Base-by-base conservation (phyloP, 306 rosid genomes). In the Cyamopsis tetragonoloba region DNA sequence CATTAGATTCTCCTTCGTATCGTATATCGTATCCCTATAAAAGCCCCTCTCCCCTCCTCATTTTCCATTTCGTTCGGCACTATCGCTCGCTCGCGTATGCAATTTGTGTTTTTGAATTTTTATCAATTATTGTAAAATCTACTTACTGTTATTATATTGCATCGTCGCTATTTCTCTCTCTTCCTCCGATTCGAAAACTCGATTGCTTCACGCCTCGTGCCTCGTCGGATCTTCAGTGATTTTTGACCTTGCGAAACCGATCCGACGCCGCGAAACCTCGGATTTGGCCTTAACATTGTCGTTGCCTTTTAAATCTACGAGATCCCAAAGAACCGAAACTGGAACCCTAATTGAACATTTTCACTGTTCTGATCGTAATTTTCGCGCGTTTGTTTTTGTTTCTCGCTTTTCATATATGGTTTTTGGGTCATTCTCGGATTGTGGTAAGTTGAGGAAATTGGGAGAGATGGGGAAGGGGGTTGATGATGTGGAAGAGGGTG, bases 401-500 rank as follows among this genome's bases (percentile, higher is more conserved):
- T 26, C 55, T 28, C 3, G 1, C 9, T 28, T 43, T 23, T 30
- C 17, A 73, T 88, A 49, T 71, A 89, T 92, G 93, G 80, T 93
- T 56, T 67, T 72, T 78, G 73, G 68, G 43, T 61, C 84, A 77
- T 71, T 81, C 17, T 42, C 57, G 7, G 73, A 77, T 80, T 78
- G 73, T 65, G 37, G 14, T 2, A 83, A 74, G 23, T 74, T 48
- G 74, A 73, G 67, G 19, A 64, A 49, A 23, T 73, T 58, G 66
- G 27, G 15, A 35, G 77, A 49, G 65, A 88, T 93, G 91, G 89
- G 78, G 50, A 83, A 71, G 76, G 85, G 80, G 81, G 85, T 78
- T 11, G 85, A 70, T 63, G 99, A 82, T 74, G 99, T 86, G 2
- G 99, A 95, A 72, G 99, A 90, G 69, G 99, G 99, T 47, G 99